These are phyloP conservation scores for Prunus campanulata DNA, from an alignment of 306 rosid species.

Conservation along the genomic window DNA sequence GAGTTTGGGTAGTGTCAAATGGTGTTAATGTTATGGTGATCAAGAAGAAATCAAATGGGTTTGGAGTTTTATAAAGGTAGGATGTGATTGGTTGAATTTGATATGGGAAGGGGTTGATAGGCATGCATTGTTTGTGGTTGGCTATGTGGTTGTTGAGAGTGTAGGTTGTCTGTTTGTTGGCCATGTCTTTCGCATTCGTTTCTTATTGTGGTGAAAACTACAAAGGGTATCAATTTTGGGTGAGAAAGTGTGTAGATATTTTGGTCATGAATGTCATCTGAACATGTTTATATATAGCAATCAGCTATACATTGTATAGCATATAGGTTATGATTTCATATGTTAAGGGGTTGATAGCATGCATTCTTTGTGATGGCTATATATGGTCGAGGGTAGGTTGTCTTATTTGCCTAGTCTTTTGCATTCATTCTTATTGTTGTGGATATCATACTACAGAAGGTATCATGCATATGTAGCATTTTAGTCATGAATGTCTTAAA, in stretches of 20 bases:
- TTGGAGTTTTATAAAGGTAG: neutral
- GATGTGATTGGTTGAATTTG: neutral
- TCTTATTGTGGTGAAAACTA: neutral
- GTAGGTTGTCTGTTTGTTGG: neutral
- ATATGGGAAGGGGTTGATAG: neutral
- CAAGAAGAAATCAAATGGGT: too few species aligned
- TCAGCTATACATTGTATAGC: neutral
- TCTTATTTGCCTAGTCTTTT: neutral
- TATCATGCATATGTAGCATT: neutral
- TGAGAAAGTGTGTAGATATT: neutral
- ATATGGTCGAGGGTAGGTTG: neutral
- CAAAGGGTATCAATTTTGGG: neutral
- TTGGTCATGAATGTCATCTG: neutral
- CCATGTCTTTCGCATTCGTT: constrained; percentile 2
- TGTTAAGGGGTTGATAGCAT: too few species aligned
- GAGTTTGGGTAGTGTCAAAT: neutral
- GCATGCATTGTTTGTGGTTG: constrained; percentile 7
- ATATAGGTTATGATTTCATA: too few species aligned
- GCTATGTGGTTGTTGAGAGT: neutral
- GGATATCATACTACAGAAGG: neutral
- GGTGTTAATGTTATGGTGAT: neutral
- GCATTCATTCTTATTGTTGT: neutral
- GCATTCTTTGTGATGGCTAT: neutral
- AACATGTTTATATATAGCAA: neutral
- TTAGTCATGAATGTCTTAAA: neutral